Evolutionary conservation across 495 filamentous ascomycete species (phyloP), one percentile per base, ranked within the genome.

Genomic region (Hypoxylon fragiforme): DNA sequence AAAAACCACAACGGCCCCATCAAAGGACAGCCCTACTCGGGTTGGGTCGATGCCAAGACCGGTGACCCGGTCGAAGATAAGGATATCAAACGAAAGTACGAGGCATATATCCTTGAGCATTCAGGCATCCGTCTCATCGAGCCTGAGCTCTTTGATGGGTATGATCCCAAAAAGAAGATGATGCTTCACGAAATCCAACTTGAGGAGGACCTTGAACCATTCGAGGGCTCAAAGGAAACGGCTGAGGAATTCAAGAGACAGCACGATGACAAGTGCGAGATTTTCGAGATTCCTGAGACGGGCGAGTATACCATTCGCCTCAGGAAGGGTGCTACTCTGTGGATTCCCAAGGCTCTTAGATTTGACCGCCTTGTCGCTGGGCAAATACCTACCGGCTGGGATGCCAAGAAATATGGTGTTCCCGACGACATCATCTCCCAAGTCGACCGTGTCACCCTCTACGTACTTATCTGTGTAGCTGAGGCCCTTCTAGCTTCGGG

Each of bases 1-100:
- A 95, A 89, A 76, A 95, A 99, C 69, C 90, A 96, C 76, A 97
- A 97, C 58, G 95, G 94, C n/a, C 89, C 91, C 6, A 85, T 99
- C 68, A 97, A 97, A 75, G 94, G 95, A 67, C 87, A 96, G 76
- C 84, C 86, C 34, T 97, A 99, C 73, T 89, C 94, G 40, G 94
- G 94, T 48, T 99, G 94, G 94, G 91, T 97, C 46, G 94, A 99
- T 65, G 81, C 81, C 53, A 97, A 97, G 82, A 85, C 89, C 34
- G 86, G 90, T 12, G 92, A 97, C 41, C 94, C 94, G 8, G 91
- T 99, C 21, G 92, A 97, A 53, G 94, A 99, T 75, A 96, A 97
- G 75, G 95, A 99, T 61, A 77, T 99, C 71, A 97, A 97, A 77
- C 67, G 80, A 56, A 96, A 95, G 73, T 99, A 97, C 70, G 94